Percentiles rank a stretch among this genome's conserved stretches.
Conservation (phyloP, 495 filamentous ascomycete genomes). For the Talaromyces wortmannii region DNA sequence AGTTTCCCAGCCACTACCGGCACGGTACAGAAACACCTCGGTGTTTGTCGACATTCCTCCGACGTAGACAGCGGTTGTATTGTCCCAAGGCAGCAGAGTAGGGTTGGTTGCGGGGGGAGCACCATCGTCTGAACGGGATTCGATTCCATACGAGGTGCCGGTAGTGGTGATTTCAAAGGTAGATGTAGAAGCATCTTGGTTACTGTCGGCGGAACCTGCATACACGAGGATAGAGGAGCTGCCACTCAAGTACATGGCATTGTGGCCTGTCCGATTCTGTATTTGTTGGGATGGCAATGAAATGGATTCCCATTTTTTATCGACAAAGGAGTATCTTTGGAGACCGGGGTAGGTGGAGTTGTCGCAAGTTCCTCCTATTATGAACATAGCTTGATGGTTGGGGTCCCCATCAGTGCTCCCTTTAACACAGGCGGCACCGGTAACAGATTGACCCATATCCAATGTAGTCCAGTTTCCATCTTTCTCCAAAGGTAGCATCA, state of each 20-base stretch:
- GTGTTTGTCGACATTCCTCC: slow-evolving; percentile 64
- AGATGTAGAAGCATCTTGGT: slow-evolving; percentile 50
- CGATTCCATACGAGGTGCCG: slow-evolving; percentile 48
- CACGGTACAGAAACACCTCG: slow-evolving; percentile 57
- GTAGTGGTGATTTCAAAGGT: slow-evolving; percentile 67
- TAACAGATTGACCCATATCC: slow-evolving; percentile 57
- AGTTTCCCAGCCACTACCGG: slow-evolving; percentile 53
- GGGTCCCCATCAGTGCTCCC: slow-evolving; percentile 46
- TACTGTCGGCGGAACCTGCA: slow-evolving; percentile 60
- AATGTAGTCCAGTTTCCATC: slow-evolving; percentile 67
- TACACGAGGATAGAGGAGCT: slow-evolving; percentile 74
- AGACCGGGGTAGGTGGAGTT: slow-evolving; percentile 62
- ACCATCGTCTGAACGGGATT: slow-evolving; percentile 37
- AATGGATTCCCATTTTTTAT: slow-evolving; percentile 68
- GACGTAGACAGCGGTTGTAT: slow-evolving; percentile 63
- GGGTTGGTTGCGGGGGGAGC: slow-evolving; percentile 62
- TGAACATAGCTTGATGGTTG: slow-evolving; percentile 61
- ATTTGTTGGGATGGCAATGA: slow-evolving; percentile 45
- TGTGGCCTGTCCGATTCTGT: slow-evolving; percentile 65
- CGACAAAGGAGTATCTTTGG: slow-evolving; percentile 75
- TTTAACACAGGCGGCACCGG: slow-evolving; percentile 70
- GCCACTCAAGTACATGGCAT: slow-evolving; percentile 65
- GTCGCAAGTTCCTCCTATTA: slow-evolving; percentile 68
- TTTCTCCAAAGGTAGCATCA: slow-evolving; percentile 58
- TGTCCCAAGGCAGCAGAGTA: slow-evolving; percentile 70